These are phyloP conservation scores for Draba incana DNA, from an alignment of 345 rosid genomes.

Conservation along the genomic window DNA sequence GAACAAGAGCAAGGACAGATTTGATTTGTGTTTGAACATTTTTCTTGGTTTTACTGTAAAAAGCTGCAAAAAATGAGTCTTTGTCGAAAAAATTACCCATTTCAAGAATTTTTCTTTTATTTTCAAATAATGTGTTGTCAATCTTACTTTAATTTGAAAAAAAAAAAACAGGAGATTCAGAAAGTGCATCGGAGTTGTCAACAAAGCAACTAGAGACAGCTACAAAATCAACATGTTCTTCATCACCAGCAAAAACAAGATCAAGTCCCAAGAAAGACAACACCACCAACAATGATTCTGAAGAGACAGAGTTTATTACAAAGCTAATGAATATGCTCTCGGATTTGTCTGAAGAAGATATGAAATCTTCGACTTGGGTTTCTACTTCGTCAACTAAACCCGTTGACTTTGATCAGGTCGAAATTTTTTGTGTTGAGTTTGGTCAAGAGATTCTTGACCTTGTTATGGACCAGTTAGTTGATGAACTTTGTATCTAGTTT, in stretches of 20 bases:
- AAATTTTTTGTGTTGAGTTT: conserved; percentile 55
- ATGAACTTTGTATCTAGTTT: conserved; percentile 48
- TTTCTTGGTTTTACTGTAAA: conserved; percentile 34
- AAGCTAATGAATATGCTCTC: conserved; percentile 49
- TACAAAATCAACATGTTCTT: conserved; percentile 37
- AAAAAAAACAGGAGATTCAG: conserved; percentile 38
- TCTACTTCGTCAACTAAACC: conserved; percentile 34
- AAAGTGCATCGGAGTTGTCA: conserved; percentile 43
- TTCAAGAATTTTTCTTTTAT: conserved; percentile 20
- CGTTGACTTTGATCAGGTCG: conserved; percentile 42
- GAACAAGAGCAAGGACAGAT: conserved; percentile 1
- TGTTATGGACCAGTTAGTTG: conserved; percentile 48
- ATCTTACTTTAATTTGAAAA: conserved; percentile 43
- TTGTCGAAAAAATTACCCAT: conserved; percentile 17
- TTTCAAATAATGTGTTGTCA: neutral
- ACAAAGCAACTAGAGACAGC: conserved; percentile 34
- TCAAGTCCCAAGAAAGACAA: conserved; percentile 39
- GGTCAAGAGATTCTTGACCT: conserved; percentile 59
- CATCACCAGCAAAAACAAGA: conserved; percentile 34
- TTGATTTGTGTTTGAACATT: conserved; percentile 4
- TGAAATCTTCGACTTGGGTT: conserved; percentile 51
- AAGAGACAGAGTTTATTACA: conserved; percentile 39
- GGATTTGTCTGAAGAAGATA: conserved; percentile 52
- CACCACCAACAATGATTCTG: conserved; percentile 28
- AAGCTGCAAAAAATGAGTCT: conserved; percentile 29